Conservation (phyloP, 768 basidiomycete genomes). For the Naganishia antarctica region DNA sequence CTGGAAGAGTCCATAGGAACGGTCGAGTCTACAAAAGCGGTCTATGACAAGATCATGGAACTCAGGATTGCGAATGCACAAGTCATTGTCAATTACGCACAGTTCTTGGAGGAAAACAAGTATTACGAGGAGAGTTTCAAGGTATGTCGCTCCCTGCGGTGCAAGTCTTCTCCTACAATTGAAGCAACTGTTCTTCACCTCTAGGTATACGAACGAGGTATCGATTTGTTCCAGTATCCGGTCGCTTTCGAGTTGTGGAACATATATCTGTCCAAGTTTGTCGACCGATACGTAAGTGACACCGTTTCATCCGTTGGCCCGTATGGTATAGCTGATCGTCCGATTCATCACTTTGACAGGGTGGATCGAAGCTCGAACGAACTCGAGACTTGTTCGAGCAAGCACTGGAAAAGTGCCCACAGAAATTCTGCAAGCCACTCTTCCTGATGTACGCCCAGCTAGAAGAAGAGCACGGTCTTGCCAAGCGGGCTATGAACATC, state of each 20-base stretch:
- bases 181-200: background rate
- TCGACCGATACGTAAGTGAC: slow-evolving; percentile 80
- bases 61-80: slow-evolving; percentile 97
- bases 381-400: slow-evolving; percentile 98
- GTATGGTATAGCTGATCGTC: background rate
- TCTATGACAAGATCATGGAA: slow-evolving; percentile 94
- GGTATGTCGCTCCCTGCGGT: slow-evolving; percentile 50
- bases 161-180: background rate
- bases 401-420: slow-evolving; percentile 90
- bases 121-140: slow-evolving; percentile 99
- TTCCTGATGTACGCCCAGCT: slow-evolving; percentile 94
- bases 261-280: slow-evolving; percentile 93
- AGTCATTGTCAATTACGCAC: slow-evolving; percentile 92
- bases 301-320: background rate
- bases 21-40: slow-evolving; percentile 80
- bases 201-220: slow-evolving; percentile 91
- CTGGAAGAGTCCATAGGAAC: slow-evolving; percentile 95
- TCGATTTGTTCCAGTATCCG: slow-evolving; percentile 95
- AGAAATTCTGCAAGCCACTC: slow-evolving; percentile 87
- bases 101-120: slow-evolving; percentile 93
- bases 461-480: slow-evolving; percentile 90
- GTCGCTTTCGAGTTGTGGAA: slow-evolving; percentile 99
- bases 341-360: slow-evolving; percentile 53
- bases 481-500: slow-evolving; percentile 91
- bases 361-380: slow-evolving; percentile 87